phyloP scores from a whole-genome alignment of 495 filamentous ascomycete genomes.

The Penicillium soppii region DNA sequence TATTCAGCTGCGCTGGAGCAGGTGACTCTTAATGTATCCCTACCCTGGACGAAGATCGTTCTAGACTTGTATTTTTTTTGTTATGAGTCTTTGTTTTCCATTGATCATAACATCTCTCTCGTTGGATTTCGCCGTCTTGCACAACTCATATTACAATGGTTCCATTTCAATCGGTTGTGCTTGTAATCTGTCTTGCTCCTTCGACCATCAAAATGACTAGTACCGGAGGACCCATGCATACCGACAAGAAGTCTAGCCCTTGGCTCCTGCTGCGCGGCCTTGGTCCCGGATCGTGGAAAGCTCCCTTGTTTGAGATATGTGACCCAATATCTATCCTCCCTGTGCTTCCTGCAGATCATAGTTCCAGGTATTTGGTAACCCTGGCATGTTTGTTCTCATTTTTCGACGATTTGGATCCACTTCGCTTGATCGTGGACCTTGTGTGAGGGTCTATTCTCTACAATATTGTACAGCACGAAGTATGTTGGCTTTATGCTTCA shows the following conservation, averaged over 20 bases:
- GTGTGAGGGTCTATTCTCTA: slow-evolving; percentile 3
- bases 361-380: slow-evolving; percentile 24
- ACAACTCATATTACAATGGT: neutral
- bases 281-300: neutral
- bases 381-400: slow-evolving; percentile 25
- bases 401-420: slow-evolving; percentile 14
- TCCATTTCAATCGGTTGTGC: neutral
- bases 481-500: slow-evolving; percentile 1
- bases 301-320: slow-evolving; percentile 26
- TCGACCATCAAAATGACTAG: neutral
- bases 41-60: slow-evolving; percentile 3
- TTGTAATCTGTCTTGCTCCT: neutral
- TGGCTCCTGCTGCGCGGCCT: neutral
- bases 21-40: slow-evolving; percentile 5
- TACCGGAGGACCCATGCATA: slow-evolving; percentile 1
- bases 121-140: neutral
- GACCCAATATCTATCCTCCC: slow-evolving; percentile 13
- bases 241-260: slow-evolving; percentile 9
- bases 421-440: slow-evolving; percentile 1
- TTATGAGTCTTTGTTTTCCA: slow-evolving; percentile 2
- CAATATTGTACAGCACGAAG: neutral
- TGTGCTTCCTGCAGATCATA: slow-evolving; percentile 17
- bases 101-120: neutral
- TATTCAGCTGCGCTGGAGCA: neutral
- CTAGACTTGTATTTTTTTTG: neutral